Base-by-base conservation (phyloP, 1,139 yeast species). In the Lodderomyces oxycetoniae region DNA sequence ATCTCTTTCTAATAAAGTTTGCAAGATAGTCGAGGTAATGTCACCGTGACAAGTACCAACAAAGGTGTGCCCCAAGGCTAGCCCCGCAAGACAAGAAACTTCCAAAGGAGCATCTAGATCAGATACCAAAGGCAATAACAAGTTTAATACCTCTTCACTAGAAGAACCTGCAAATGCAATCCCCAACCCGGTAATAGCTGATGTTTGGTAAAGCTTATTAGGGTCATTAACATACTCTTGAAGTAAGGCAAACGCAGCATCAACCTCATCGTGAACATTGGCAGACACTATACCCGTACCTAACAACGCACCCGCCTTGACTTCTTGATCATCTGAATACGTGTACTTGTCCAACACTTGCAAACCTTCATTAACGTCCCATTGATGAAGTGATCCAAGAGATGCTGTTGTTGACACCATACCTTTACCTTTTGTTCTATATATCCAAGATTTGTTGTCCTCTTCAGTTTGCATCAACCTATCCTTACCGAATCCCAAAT, bases 1-100 rank as follows among this genome's bases (percentile, higher is more conserved):
- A 41, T 83, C 86, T 49, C 96, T 79, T 56, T 93, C 98, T 50
- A 91, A 71, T 45, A 91, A 69, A 3, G 96, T 84, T 61, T 88
- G 95, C 52, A 93, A 70, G 44, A 93, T 87, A 8, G 95, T 77
- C 14, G 95, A 82, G 1, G 96, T 85, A 48, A 89, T 79, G 48
- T 89, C 96, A 41, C 96, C 96, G 56, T 91, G 83, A 52, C 95
- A 88, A 7, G 96, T 84, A 36, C 98, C 98, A 31, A 91, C 97
- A 57, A 85, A 91, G 2, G 88, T 84, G 53, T 89, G 95, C 34
- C 98, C 96, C 47, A 93, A 71, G 3, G 97, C 86, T 45, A 93
- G 72, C 1, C 96, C 93, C 4, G 98, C 93, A 48, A 89, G 66
- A 9, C 93, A 76, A 20, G 93, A 79, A 14, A 84, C 73, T 59